Conservation (phyloP, 1,284 basidiomycete species). For the Trametes polyzona region DNA sequence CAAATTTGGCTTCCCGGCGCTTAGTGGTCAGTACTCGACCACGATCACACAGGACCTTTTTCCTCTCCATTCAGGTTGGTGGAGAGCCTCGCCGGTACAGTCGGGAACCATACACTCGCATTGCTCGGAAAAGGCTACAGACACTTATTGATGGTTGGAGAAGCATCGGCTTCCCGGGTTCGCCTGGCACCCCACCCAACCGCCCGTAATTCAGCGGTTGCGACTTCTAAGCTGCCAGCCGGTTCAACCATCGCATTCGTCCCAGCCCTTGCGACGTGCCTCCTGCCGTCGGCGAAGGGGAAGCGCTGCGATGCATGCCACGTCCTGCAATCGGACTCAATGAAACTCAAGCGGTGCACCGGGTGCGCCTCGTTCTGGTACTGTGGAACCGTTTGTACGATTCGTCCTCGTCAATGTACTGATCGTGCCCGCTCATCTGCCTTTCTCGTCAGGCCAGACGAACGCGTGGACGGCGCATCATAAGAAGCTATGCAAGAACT, state of each 20-base stretch:
- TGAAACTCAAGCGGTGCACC: slow-evolving; percentile 53
- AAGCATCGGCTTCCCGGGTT: slow-evolving; percentile 3
- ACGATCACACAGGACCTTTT: no score
- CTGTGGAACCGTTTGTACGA: slow-evolving; percentile 61
- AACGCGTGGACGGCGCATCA: slow-evolving; percentile 67
- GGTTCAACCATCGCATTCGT: slow-evolving; percentile 53
- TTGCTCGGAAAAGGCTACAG: no score
- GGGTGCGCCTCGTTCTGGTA: slow-evolving; percentile 75
- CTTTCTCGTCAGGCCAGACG: slow-evolving; percentile 58
- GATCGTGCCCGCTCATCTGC: not conserved
- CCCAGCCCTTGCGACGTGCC: slow-evolving; percentile 48
- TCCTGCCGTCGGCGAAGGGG: slow-evolving; percentile 60
- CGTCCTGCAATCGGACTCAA: slow-evolving; percentile 26
- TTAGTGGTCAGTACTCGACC: no score
- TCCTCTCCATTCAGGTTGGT: no score
- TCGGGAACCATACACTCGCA: no score
- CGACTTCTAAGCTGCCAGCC: slow-evolving; percentile 40
- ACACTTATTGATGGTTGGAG: not conserved
- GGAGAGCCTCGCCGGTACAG: no score
- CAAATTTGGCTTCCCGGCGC: no score
- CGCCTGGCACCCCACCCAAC: slow-evolving; percentile 47
- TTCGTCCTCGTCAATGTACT: slow-evolving; percentile 21
- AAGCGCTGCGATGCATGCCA: slow-evolving; percentile 69
- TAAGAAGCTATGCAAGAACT: slow-evolving; percentile 63
- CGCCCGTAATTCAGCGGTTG: slow-evolving; percentile 54